Base-by-base conservation (phyloP, 2,329 filamentous ascomycete species). In the Trichoderma arundinaceum region DNA sequence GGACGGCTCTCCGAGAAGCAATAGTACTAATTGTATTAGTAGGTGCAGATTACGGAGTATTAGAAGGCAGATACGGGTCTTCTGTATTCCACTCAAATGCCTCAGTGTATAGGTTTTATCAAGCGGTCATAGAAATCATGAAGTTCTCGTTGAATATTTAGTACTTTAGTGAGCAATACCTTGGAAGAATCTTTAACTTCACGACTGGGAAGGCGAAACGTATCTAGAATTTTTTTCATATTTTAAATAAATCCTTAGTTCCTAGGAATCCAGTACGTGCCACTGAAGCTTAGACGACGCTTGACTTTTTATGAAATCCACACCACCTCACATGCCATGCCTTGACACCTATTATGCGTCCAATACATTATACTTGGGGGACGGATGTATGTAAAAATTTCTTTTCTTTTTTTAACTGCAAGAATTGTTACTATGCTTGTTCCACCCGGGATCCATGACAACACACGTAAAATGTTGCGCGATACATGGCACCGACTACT, bases 401-500 rank as follows among this genome's bases (percentile, higher is more conserved):
- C 17, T 33, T 44, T 38, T n/a, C 7, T 46, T 43, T 64, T 39
- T 58, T 61, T 51, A 66, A 62, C 64, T 66, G 57, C 43, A 53
- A 49, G 28, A 43, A 49, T 33, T 56, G 64, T 66, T 58, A 66
- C 49, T 62, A 49, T 49, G 41, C 35, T 52, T 66, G 44, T n/a
- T 58, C 59, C 62, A 32, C 43, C 48, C 12, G 17, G 51, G 44
- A 49, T 43, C 44, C 43, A 52, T n/a, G 22, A 19, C 51, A 43
- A 52, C 61, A 69, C 67, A 46, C 28, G 38, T 19, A 22, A 66
- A 67, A 69, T 65, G 66, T 66, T 46, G 57, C 64, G 48, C 38
- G 60, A 43, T 33, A 54, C 33, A 38, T 46, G 43, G 56, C 65
- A 65, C 63, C 61, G 54, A 46, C 65, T 68, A 84, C 84, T 88